Evolutionary conservation across 371 early-diverging fungal species (phyloP), one percentile per base, ranked within the genome.

Genomic region (Actinomortierella ambigua): DNA sequence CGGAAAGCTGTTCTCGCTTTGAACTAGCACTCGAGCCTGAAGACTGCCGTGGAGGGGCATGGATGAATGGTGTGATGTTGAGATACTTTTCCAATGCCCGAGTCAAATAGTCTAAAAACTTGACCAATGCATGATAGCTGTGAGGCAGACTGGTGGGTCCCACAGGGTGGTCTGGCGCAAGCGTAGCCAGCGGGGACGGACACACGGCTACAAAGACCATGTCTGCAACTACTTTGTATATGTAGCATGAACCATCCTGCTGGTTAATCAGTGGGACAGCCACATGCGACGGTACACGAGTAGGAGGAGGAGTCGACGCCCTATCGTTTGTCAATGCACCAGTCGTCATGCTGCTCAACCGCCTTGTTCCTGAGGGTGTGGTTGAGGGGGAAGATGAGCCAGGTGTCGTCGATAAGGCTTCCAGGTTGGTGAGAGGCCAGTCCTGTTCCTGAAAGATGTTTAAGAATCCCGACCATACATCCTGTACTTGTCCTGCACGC

Each of bases 391-490:
- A 7, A 2, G 42, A 4, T 48, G 47, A n/a, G 9, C 2, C 9
- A 11, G 34, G 34, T 11, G 28, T 18, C 4, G 41, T 5, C 17
- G 55, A 41, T n/a, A 53, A 24, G 3, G 57, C 48, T 48, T 63
- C 62, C 65, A 23, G 43, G 59, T 41, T 44, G 59, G 34, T 11
- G 11, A 11, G 4, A 11, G 34, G 34, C 34, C 34, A 34, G 34
- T 34, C 34, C 53, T 66, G 59, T 15, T 24, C 24, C 29, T 66
- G 73, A 17, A 65, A 59, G 53, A 71, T 60, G 23, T 71, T 57
- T 41, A 71, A 51, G 29, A 71, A 71, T 22, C 50, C 39, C 5
- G 67, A 58, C 73, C 73, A 71, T 11, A 71, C 60, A 18, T 55
- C 48, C 43, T 63, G 66, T 22, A 66, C 57, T 8, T 48, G 48